Base-by-base conservation (phyloP, 202 grass and related monocot species). In the Setaria viridis region DNA sequence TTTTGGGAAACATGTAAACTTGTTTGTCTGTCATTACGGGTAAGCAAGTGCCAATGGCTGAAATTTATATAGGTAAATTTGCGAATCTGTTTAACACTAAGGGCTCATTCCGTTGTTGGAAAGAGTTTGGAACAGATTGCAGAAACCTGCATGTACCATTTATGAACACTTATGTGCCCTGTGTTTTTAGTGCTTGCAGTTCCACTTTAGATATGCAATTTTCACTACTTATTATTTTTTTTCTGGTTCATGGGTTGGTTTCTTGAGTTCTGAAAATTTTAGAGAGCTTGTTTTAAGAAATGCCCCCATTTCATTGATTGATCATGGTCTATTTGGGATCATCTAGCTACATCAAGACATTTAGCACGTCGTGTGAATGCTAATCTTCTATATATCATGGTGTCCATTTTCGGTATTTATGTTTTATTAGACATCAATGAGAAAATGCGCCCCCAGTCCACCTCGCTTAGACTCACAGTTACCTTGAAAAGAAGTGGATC, bases 41-140 rank as follows among this genome's bases (percentile, higher is more conserved):
- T 55, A 54, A 66, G 32, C 30, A 75, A 76, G 39, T 46, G 50
- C 25, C 50, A 49, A 25, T 35, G 17, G 68, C 66, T 59, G 49
- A 69, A 85, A 39, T 85, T 69, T 67, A 58, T 46, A 77, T 59
- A 7, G 37, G 42, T 68, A 20, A 46, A 63, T 59, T 62, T 35
- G 17, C 39, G 47, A 62, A 19, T 58, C 62, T 13, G 1, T 35
- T 73, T 77, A 68, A 67, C 10, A 13, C n/a, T 84, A 46, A 55
- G 49, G 55, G 54, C n/a, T 82, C 25, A 41, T 79, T 79, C 43
- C 42, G 15, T 75, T 13, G 19, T 72, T 67, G 1, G 55, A 45
- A 43, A 57, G 9, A 76, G 1, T 64, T 67, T 67, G 62, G 21
- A 76, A 77, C 49, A 33, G 55, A 59, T 60, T 30, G n/a, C 9